A percentile compares a stretch with the other conserved stretches of the same genome.
These are phyloP conservation scores for Nakazawaea laoshanensis DNA, from an alignment of 805 yeast species.

Conservation along the genomic window DNA sequence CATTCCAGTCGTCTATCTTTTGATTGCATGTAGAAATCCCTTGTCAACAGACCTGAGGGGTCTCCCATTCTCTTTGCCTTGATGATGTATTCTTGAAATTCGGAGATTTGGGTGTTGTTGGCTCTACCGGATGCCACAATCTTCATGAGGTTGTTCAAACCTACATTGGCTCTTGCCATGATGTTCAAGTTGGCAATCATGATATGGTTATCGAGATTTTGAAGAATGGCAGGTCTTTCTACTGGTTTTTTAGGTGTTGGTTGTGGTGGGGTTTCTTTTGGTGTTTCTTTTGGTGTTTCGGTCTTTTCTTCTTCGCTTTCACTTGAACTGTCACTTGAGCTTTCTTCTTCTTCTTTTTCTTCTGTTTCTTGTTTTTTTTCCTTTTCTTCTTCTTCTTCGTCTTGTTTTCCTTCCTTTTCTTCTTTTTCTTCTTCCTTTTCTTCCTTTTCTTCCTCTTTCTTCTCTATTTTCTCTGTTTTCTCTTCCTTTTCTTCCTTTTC, in stretches of 20 bases:
- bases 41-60: slow-evolving; percentile 7
- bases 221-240: slow-evolving; percentile 26
- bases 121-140: slow-evolving; percentile 83
- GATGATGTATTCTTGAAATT: slow-evolving; percentile 74
- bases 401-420: background rate
- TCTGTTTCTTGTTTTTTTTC: slow-evolving; percentile 15
- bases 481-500: slow-evolving; percentile 6
- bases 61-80: slow-evolving; percentile 71
- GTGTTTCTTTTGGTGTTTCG: slow-evolving; percentile 14
- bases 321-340: slow-evolving; percentile 15
- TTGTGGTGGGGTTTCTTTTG: slow-evolving; percentile 12
- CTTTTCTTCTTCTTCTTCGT: slow-evolving; percentile 16
- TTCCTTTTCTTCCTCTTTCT: slow-evolving; percentile 10
- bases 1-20: slow-evolving; percentile 9
- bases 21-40: slow-evolving; percentile 7
- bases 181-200: slow-evolving; percentile 82
- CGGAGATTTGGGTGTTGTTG: slow-evolving; percentile 56
- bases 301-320: slow-evolving; percentile 7
- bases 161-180: slow-evolving; percentile 67
- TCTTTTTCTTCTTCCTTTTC: slow-evolving; percentile 1
- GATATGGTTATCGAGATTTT: slow-evolving; percentile 58
- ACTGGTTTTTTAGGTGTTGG: slow-evolving; percentile 11
- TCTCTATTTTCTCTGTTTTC: slow-evolving; percentile 10
- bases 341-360: slow-evolving; percentile 13
- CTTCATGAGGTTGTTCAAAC: slow-evolving; percentile 67